Conservation (phyloP, 225 moss, liverwort and hornwort genomes). For the Thuidium tamariscinum region DNA sequence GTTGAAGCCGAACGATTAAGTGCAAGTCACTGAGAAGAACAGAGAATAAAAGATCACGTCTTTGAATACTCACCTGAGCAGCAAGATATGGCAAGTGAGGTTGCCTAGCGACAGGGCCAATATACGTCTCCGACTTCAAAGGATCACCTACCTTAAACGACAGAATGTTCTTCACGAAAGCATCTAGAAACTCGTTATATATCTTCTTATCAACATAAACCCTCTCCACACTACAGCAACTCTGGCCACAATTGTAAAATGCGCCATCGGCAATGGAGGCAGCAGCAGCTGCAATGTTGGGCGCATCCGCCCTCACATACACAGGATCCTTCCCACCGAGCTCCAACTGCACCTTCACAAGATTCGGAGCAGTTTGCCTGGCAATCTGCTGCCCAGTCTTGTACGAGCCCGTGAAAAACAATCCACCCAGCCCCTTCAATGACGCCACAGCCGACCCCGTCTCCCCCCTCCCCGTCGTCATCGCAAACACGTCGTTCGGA, state of each 20-base stretch:
- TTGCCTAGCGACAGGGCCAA: conserved; percentile 83
- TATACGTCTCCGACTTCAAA: conserved; percentile 69
- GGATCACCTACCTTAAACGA: conserved; percentile 92
- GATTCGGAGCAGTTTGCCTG: conserved; percentile 59
- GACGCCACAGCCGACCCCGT: conserved; percentile 83
- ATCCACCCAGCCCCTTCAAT: conserved; percentile 59
- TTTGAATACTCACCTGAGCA: conserved; percentile 48
- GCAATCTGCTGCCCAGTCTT: conserved; percentile 79
- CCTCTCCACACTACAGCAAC: conserved; percentile 98
- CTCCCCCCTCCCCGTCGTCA: conserved; percentile 61
- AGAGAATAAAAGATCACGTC: background rate
- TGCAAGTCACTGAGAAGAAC: background rate
- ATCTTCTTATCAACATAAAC: conserved; percentile 86
- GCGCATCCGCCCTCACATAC: conserved; percentile 74
- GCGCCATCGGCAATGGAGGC: conserved; percentile 85
- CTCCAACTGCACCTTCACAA: conserved; percentile 90
- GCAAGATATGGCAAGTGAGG: conserved; percentile 66
- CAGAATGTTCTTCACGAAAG: conserved; percentile 61
- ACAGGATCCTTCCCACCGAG: conserved; percentile 95
- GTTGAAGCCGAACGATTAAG: background rate
- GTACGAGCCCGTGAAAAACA: conserved; percentile 87
- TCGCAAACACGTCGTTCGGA: conserved; percentile 64
- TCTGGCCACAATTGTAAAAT: conserved; percentile 93
- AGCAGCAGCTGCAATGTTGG: conserved; percentile 55
- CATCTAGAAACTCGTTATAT: conserved; percentile 64